Evolutionary conservation across 306 rosid species (phyloP), one percentile per base, ranked within the genome.

Genomic region (Dicorynia guianensis): DNA sequence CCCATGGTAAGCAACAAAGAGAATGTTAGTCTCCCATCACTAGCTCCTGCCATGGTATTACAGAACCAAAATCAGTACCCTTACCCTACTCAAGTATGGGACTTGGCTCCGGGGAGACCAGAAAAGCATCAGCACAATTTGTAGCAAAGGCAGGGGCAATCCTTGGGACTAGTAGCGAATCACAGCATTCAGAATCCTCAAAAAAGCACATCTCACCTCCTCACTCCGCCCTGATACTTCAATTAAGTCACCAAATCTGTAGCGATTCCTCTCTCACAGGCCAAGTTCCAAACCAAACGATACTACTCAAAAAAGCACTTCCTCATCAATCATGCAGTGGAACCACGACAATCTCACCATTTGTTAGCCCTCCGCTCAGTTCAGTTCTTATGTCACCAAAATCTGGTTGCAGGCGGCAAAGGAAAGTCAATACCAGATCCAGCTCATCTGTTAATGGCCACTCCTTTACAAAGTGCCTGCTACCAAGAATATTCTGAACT

Each of bases 381-480:
- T 88, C 87, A 54, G 47, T 46, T n/a, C 52, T 84, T 6, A 6
- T 53, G 36, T 83, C 89, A 40, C 63, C 57, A 19, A 81, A 79
- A 81, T 81, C 87, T 14, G 89, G 92, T 33, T 77, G 77, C 82
- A 91, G 54, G 44, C 77, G 47, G 72, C 92, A 87, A 56, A 87
- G 43, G 64, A 94, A 88, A 63, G 96, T 88, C 82, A 93, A 69
- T 5, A 52, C 74, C 56, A 87, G 89, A 12, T 85, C 90, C 60
- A 84, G 79, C 49, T 91, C 97, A 74, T 90, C 96, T 43, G 34
- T 40, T 15, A 84, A 46, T 34, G 83, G 44, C 91, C 93, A 91
- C 43, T 88, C 96, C 81, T 94, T 94, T 18, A 86, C 91, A 56
- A 94, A 91, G 47, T 89, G 91, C 70, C 89, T 88, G 64, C 93